Evolutionary conservation across 768 basidiomycete species (phyloP).

Genomic region (Rhodotorula babjevae): DNA sequence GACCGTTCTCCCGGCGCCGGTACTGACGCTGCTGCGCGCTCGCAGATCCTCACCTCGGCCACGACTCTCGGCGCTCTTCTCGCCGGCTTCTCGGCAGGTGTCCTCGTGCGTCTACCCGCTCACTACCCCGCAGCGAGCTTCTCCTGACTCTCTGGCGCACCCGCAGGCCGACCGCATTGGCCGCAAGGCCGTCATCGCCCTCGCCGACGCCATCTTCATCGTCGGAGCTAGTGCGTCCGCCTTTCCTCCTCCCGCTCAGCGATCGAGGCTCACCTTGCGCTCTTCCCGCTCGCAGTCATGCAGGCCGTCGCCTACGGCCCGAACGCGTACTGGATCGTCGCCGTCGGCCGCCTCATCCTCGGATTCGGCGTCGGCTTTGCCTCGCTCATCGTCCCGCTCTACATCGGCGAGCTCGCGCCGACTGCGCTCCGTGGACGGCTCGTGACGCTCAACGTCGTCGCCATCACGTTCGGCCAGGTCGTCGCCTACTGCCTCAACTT

Average conservation of each 20-base stretch:
- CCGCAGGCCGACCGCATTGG: constrained; percentile 30
- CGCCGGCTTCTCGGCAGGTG: constrained; percentile 33
- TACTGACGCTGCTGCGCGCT: background rate
- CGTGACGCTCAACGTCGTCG: constrained; percentile 75
- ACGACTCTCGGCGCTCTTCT: constrained; percentile 38
- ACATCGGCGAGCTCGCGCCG: constrained; percentile 77
- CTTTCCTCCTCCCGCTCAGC: too few relatives aligned
- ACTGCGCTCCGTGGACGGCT: constrained; percentile 67
- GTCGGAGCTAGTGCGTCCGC: constrained; percentile 22
- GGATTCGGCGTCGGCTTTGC: constrained; percentile 53
- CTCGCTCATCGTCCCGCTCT: constrained; percentile 71
- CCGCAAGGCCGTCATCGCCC: constrained; percentile 37
- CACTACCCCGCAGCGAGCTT: background rate
- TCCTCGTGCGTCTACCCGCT: constrained; percentile 5
- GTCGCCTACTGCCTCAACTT: constrained; percentile 59
- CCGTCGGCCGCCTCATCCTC: constrained; percentile 68
- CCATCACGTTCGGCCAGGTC: constrained; percentile 75
- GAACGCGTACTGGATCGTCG: constrained; percentile 52
- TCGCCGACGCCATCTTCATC: constrained; percentile 36
- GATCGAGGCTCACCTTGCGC: background rate
- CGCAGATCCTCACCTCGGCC: constrained; percentile 35
- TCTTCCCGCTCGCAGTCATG: constrained; percentile 12
- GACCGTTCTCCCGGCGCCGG: fast-evolving
- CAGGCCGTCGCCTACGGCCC: constrained; percentile 32
- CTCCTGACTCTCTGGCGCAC: background rate